Percentiles rank a stretch among this genome's conserved stretches.
phyloP scores from a whole-genome alignment of 2,329 filamentous ascomycete species.

The Fusarium proliferatum region DNA sequence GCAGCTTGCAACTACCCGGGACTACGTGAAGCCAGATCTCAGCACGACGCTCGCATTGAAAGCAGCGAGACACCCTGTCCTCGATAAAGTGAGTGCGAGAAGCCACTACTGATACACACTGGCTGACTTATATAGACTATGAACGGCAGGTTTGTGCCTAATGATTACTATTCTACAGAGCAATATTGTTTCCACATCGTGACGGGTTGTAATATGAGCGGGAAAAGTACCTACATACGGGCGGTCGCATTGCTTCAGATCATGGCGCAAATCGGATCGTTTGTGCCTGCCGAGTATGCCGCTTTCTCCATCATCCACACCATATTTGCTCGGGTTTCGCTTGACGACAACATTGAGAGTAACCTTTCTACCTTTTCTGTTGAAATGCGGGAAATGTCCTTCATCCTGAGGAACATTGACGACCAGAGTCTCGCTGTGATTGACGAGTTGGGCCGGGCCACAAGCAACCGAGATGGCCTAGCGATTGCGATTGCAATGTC shows the following conservation, averaged over 20 bases:
- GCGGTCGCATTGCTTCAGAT: slow-evolving; percentile 85
- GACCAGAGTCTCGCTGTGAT: slow-evolving; percentile 82
- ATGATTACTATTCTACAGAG: slow-evolving; percentile 87
- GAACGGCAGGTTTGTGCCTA: slow-evolving; percentile 78
- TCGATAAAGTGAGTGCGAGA: slow-evolving; percentile 67
- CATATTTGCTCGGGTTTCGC: slow-evolving; percentile 87
- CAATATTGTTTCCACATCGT: slow-evolving; percentile 90
- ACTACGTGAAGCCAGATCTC: slow-evolving; percentile 74
- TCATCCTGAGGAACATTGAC: slow-evolving; percentile 87
- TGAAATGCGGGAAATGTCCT: slow-evolving; percentile 96
- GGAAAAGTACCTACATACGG: slow-evolving; percentile 95
- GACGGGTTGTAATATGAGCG: slow-evolving; percentile 98
- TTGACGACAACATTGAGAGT: slow-evolving; percentile 87
- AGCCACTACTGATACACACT: not conserved
- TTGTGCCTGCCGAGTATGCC: slow-evolving; percentile 87
- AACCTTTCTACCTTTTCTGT: slow-evolving; percentile 94
- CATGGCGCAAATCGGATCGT: slow-evolving; percentile 94
- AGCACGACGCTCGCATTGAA: slow-evolving; percentile 77
- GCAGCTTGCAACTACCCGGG: slow-evolving; percentile 72
- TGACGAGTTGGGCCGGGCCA: slow-evolving; percentile 92
- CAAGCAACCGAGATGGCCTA: slow-evolving; percentile 87
- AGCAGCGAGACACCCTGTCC: slow-evolving; percentile 80
- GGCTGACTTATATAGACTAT: slow-evolving; percentile 60
- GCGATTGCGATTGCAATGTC: slow-evolving; percentile 91
- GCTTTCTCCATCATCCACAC: slow-evolving; percentile 83